Conservation (phyloP, 306 rosid genomes). For the Leucaena leucocephala region DNA sequence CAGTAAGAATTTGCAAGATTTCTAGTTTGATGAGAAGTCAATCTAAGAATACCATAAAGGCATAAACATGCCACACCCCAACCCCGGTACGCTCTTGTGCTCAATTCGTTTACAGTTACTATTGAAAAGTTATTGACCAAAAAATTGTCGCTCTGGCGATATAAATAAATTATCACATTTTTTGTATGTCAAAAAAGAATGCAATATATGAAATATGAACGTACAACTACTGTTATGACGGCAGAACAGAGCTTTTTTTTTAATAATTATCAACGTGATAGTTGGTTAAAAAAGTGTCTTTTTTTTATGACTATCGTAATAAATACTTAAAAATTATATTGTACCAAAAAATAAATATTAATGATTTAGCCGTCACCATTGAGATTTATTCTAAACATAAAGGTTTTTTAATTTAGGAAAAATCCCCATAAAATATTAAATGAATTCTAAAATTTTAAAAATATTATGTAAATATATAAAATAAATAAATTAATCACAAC, state of each 20-base stretch:
- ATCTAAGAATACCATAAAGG: conserved; percentile 30
- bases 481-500: too few relatives aligned
- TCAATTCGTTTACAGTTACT: background rate
- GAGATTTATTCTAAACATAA: too few relatives aligned
- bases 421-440: too few relatives aligned
- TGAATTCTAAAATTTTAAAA: too few relatives aligned
- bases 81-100: conserved; percentile 10
- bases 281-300: background rate
- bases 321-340: background rate
- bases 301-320: background rate
- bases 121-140: background rate
- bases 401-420: too few relatives aligned
- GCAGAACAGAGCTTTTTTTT: background rate
- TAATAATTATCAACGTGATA: background rate
- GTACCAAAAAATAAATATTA: background rate
- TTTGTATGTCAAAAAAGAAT: background rate
- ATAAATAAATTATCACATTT: background rate
- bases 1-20: background rate
- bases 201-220: background rate
- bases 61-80: conserved; percentile 9
- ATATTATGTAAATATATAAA: too few relatives aligned
- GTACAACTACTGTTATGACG: background rate
- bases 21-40: conserved; percentile 41
- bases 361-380: background rate
- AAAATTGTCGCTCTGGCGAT: background rate